phyloP scores from a whole-genome alignment of 768 basidiomycete species.

The Mycena metata region DNA sequence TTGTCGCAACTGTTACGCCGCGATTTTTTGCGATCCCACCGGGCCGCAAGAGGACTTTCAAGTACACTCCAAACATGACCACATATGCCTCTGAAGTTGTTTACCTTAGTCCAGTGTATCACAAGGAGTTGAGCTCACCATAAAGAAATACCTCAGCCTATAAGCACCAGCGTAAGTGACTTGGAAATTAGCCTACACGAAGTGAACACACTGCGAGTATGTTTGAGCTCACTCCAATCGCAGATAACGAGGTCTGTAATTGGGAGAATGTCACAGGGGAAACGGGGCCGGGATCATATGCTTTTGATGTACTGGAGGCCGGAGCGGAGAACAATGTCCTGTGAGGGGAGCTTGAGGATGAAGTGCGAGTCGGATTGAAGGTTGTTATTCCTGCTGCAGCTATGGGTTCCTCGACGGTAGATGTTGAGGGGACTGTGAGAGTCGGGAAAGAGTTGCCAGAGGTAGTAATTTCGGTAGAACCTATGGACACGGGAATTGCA shows the following conservation, averaged over 20 bases:
- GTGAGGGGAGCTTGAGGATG: too few relatives aligned
- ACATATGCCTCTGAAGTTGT: conserved; percentile 11
- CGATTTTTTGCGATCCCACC: neutral
- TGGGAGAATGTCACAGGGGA: conserved; percentile 4
- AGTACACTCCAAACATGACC: conserved; percentile 18
- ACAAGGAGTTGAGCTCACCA: conserved; percentile 8
- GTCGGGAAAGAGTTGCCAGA: too few relatives aligned
- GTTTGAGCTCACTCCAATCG: conserved; percentile 6
- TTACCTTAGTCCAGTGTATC: neutral
- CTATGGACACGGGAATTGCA: too few relatives aligned
- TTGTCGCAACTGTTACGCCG: neutral
- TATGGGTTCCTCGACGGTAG: too few relatives aligned
- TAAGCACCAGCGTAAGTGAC: conserved; percentile 5
- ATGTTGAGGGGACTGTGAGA: too few relatives aligned
- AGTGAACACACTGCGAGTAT: conserved; percentile 16
- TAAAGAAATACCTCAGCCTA: conserved; percentile 22
- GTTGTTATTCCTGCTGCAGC: too few relatives aligned
- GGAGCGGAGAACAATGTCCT: too few relatives aligned
- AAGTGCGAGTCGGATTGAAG: too few relatives aligned
- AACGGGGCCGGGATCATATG: too few relatives aligned
- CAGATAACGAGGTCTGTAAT: conserved; percentile 10
- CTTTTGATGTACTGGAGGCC: too few relatives aligned
- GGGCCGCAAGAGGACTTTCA: conserved; percentile 7
- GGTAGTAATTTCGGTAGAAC: too few relatives aligned
- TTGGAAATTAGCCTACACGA: neutral